Evolutionary conservation across 192 early-diverging fungal species (phyloP).

Genomic region (Backusella sp.): DNA sequence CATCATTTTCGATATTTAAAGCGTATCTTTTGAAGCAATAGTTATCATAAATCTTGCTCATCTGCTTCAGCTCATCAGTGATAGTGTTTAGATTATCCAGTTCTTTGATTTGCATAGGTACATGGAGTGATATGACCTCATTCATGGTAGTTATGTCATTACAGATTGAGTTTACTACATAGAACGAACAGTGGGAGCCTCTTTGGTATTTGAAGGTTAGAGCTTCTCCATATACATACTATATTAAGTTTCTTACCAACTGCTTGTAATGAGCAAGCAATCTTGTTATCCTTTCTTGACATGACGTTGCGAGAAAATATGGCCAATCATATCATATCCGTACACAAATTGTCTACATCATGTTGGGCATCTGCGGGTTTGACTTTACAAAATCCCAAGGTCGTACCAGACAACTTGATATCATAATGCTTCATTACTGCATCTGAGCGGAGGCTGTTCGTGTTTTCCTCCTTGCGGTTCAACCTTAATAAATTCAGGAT

Average conservation of each 20-base stretch:
- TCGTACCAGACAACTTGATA: too few relatives aligned
- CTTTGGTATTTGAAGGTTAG: constrained; percentile 8
- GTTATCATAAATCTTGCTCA: background rate
- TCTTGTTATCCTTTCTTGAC: background rate
- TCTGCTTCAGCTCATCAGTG: background rate
- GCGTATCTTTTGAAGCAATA: background rate
- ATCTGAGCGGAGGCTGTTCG: background rate
- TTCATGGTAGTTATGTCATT: background rate
- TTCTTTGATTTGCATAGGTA: constrained; percentile 5
- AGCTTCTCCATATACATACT: background rate
- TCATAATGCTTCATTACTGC: background rate
- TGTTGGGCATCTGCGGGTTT: background rate
- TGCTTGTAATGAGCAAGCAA: constrained; percentile 5
- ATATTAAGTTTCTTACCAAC: constrained; percentile 5
- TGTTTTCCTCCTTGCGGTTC: background rate
- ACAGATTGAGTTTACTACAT: background rate
- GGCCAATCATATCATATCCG: background rate
- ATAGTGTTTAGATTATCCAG: background rate
- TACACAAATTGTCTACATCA: background rate
- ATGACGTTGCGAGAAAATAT: background rate
- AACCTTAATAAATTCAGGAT: background rate
- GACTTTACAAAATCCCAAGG: too few relatives aligned
- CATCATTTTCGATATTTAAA: background rate
- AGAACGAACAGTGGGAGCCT: background rate
- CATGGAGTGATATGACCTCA: background rate